Base-by-base conservation (phyloP, 352 stramenopile species). In the Plasmopara viticola region DNA sequence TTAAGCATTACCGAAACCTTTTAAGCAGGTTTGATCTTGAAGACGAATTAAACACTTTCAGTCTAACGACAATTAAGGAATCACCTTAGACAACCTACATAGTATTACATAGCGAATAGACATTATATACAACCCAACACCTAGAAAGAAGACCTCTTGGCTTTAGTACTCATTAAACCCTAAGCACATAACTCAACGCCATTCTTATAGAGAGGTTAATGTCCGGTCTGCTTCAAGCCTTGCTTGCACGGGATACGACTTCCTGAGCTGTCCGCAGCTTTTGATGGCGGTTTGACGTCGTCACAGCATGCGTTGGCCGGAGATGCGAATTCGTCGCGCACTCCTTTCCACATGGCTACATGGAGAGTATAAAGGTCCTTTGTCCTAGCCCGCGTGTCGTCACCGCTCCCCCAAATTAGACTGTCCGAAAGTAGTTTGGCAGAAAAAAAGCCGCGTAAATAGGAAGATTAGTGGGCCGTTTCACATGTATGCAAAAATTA, bases 391-490 rank as follows among this genome's bases (percentile, higher is more conserved):
- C 18, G 17, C 15, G 43, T 58, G 51, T 58, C 51, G 37, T 48
- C 51, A 58, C 44, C 33, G 18, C 20, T 31, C 46, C 10, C 49
- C 42, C 48, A 30, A 50, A 48, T 58, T 58, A 53, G 44, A 30
- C 10, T 39, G 14, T n/a, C 29, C 14, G 15, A 35, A 58, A 58
- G 51, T 40, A 35, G 30, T 18, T 17, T 25, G 44, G 18, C 41
- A 43, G 34, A 29, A 53, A 57, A 39, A 48, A 47, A 44, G 33
- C 40, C 8, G 33, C 43, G 6, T 31, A 45, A 50, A 40, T 45
- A 44, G 18, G 45, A 54, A 60, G 39, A 60, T 54, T 60, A 55
- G 33, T 9, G 20, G 20, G 53, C 25, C 53, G 53, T 61, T 61
- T 61, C 53, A 40, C 5, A 31, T 28, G 38, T 48, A 17, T 44